phyloP scores from a whole-genome alignment of 495 filamentous ascomycete species.

The Opeltia flavorubescens region DNA sequence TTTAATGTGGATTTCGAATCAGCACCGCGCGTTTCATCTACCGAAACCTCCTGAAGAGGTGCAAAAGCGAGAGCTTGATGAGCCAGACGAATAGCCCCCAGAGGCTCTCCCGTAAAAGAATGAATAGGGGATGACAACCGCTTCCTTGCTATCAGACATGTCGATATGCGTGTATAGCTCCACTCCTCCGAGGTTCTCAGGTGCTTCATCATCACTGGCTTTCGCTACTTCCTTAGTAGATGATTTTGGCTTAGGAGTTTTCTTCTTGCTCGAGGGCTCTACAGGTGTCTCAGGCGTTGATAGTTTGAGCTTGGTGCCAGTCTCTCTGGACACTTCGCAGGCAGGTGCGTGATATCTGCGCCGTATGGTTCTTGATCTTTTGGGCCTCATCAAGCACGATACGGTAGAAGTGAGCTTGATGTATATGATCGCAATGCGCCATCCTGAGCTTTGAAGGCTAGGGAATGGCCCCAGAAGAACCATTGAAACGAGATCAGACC shows the following conservation, averaged over 20 bases:
- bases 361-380: too few species aligned
- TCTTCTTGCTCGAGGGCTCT: slow-evolving; percentile 34
- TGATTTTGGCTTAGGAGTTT: slow-evolving; percentile 46
- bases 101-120: slow-evolving; percentile 7
- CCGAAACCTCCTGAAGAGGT: slow-evolving; percentile 9
- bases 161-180: too few species aligned
- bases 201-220: slow-evolving; percentile 33
- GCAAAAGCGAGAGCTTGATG: slow-evolving; percentile 14
- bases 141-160: too few species aligned
- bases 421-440: too few species aligned
- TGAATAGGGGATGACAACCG: slow-evolving; percentile 4
- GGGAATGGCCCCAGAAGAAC: slow-evolving; percentile 98
- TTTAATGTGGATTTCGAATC: not conserved
- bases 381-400: too few species aligned
- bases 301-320: slow-evolving; percentile 36
- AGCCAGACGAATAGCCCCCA: slow-evolving; percentile 11
- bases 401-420: too few species aligned
- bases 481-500: slow-evolving; percentile 89
- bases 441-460: too few species aligned
- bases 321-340: too few species aligned
- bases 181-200: too few species aligned
- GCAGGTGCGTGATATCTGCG: too few species aligned
- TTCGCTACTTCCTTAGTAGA: slow-evolving; percentile 25
- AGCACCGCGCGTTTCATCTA: slow-evolving; percentile 7
- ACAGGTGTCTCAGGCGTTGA: slow-evolving; percentile 37